Base-by-base conservation (phyloP, 106 monocot genomes). In the Dendrobium huoshanense region DNA sequence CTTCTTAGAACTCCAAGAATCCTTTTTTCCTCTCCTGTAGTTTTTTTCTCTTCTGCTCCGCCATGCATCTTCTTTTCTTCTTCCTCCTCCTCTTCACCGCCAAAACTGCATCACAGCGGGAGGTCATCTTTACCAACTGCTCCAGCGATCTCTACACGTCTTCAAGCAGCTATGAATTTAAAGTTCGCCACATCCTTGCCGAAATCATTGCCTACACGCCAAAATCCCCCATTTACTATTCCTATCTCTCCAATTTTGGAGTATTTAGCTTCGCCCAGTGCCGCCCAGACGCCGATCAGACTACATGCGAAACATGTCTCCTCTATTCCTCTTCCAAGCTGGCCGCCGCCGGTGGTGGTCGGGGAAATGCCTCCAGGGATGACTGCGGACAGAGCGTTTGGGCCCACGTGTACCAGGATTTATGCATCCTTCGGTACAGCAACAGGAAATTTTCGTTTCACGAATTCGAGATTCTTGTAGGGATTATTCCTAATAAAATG, bases 351-450 rank as follows among this genome's bases (percentile, higher is more conserved):
- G 51, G 51, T 9, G 45, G 45, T 45, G 45, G 45, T 13, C 13
- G 51, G 1, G 2, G 13, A 15, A 0, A 25, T 0, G 88, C 88
- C n/a, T 72, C 81, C 6, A 22, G n/a, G 44, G 13, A 77, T 55
- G 59, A 0, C 24, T 85, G 79, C 59, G 67, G 40, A 8, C 74
- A 18, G 29, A 41, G 74, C 74, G 0, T 42, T 9, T 74, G 44
- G 1, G 88, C 86, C 20, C 16, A 25, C 19, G 68, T 88, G 20
- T 86, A 77, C 81, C 84, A 88, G 45, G 87, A 90, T 20, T 4
- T 48, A 25, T 90, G 90, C 87, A 2, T 59, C 41, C 80, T 90
- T 24, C 83, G 85, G 25, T 90, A 83, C 70, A 80, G 82, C 22
- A 79, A 85, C 80, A 7, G 25, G 16, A 18, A 45, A 31, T 75